phyloP scores from a whole-genome alignment of 116 monocot species.

The Cymodocea nodosa region DNA sequence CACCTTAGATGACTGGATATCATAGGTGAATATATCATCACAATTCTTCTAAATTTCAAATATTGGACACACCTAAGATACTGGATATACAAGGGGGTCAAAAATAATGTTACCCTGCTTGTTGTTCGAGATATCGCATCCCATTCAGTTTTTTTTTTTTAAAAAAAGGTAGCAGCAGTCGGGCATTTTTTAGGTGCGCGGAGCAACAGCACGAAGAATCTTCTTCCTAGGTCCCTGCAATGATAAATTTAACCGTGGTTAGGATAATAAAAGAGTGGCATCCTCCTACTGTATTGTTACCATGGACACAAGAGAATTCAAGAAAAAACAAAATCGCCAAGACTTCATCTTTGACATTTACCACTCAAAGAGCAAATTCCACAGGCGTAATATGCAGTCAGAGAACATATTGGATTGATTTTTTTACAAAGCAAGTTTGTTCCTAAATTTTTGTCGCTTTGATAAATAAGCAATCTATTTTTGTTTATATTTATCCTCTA shows the following conservation, averaged over 20 bases:
- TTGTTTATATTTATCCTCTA: too few species aligned
- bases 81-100: neutral
- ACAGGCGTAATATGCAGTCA: too few species aligned
- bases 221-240: constrained; percentile 38
- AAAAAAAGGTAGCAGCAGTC: neutral
- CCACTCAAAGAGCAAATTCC: too few species aligned
- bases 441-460: too few species aligned
- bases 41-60: neutral
- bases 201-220: constrained; percentile 25
- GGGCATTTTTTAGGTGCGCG: constrained; percentile 13
- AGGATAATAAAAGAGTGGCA: neutral
- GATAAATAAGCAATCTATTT: too few species aligned
- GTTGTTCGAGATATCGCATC: neutral
- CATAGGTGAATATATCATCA: neutral
- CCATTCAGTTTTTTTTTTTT: too few species aligned
- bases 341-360: neutral
- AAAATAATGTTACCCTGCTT: neutral
- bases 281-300: neutral
- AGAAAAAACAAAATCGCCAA: too few species aligned
- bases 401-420: too few species aligned
- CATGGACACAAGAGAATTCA: neutral
- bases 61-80: neutral
- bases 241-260: neutral
- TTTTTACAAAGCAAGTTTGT: too few species aligned
- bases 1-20: neutral